Percentiles rank a stretch among this genome's conserved stretches.
Evolutionary conservation across 192 early-diverging fungal genomes (phyloP).

Genomic region (Umbelopsis sp.): DNA sequence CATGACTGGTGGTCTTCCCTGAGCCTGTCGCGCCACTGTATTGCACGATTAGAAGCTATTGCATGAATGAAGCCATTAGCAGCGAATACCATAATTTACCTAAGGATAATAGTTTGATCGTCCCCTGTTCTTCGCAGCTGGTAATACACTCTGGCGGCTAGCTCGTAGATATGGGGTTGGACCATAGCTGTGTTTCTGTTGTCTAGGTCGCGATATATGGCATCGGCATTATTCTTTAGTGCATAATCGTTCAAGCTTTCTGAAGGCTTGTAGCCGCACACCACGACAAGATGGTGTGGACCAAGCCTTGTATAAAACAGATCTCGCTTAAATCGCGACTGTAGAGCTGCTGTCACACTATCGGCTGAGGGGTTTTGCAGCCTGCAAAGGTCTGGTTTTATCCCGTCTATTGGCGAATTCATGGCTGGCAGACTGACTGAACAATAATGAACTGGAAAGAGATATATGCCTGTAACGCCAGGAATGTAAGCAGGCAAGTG

Average conservation of each 20-base stretch:
- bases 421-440: no score
- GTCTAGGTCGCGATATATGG: constrained; percentile 50
- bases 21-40: constrained; percentile 82
- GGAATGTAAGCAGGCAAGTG: no score
- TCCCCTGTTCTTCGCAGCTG: constrained; percentile 68
- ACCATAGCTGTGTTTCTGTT: neutral
- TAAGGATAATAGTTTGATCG: constrained; percentile 69
- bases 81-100: constrained; percentile 31
- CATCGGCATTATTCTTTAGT: constrained; percentile 56
- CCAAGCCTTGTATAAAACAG: constrained; percentile 56
- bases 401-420: neutral
- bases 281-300: constrained; percentile 48
- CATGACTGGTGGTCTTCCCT: constrained; percentile 81
- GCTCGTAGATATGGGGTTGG: constrained; percentile 68
- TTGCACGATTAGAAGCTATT: neutral
- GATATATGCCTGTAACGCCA: no score
- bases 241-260: constrained; percentile 46
- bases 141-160: constrained; percentile 72
- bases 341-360: constrained; percentile 44
- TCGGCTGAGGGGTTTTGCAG: constrained; percentile 40
- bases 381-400: constrained; percentile 5
- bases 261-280: constrained; percentile 51
- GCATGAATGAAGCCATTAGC: no score
- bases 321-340: constrained; percentile 50
- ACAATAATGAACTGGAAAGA: no score